Base-by-base conservation (phyloP, 306 rosid genomes). In the Ammopiptanthus mongolicus region DNA sequence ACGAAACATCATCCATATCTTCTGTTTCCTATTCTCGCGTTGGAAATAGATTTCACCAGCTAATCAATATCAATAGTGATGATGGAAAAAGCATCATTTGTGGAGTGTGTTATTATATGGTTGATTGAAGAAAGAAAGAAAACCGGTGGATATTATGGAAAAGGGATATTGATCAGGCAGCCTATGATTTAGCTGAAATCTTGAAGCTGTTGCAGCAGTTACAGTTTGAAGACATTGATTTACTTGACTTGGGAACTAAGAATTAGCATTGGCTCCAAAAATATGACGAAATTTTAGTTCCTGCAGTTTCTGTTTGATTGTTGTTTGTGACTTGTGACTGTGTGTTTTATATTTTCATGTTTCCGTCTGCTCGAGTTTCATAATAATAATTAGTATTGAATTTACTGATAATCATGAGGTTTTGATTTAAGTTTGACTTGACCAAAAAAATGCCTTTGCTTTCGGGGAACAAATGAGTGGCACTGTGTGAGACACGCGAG, bases 381-480 rank as follows among this genome's bases (percentile, higher is more conserved):
- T 7, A 18, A 60, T 7, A 18, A 60, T 7, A 18, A 60, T 7
- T 14, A 76, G 47, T 25, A 47, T 62, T 17, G 71, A 65, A 31
- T 4, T 5, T 31, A 0, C 6, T 31, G 17, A 14, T 78, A 84
- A 71, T 53, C 84, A 78, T 80, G 50, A 61, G 68, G 86, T 52
- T 65, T 84, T 82, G 84, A 86, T 77, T 84, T 80, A 68, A 82
- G 56, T 78, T 78, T 69, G 81, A 88, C 86, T n/a, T n/a, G n/a
- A n/a, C 68, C 34, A 73, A 69, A 34, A 70, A 65, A 81, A 48
- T 63, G 65, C 58, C 73, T 71, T 47, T 69, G 74, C 62, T 53
- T 73, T 48, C 5, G 14, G 71, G 37, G 71, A 74, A 66, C 74
- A 31, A 61, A 63, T 25, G 25, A 62, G 56, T 52, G 51, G 1